Base-by-base conservation (phyloP, 768 basidiomycete genomes). In the Mycena crocata region DNA sequence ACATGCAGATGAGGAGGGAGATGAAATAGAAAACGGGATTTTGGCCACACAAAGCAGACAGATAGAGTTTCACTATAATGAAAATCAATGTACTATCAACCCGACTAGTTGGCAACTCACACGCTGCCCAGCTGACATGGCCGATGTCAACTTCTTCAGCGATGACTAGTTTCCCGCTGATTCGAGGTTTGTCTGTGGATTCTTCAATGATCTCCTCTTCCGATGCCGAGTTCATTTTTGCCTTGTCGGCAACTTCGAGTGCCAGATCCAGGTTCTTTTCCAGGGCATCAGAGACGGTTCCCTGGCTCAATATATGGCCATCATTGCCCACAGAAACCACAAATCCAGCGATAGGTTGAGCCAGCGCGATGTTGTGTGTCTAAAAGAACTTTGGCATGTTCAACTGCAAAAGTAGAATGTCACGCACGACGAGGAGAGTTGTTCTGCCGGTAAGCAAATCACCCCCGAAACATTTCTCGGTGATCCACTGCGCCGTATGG, bases 391-490 rank as follows among this genome's bases (percentile, higher is more conserved):
- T n/a, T 10, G 24, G 8, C 30, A 14, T 14, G 23, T 15, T 40
- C 24, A 19, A 28, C 12, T 30, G 7, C 21, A 56, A 32, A 3
- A 50, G 32, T 7, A 44, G 39, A 34, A 24, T 5, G 42, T 2
- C 6, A 76, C 84, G 51, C 65, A 87, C 87, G 46, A 97, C 95
- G 31, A 98, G 83, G 45, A 98, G 83, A 50, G 95, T 81, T 1
- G 96, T 98, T 56, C 95, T 85, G n/a, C 88, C 90, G n/a, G 80
- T 78, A 74, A 95, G 83, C 40, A 98, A 81, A 49, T 92, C 89
- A 12, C 96, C 95, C 68, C 86, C 84, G 23, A 98, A 81, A 72
- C 94, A 96, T 62, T 93, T 83, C 23, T 88, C 82, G 71, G 90
- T 90, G 50, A 98, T 86, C 78, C 93, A 92, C 67, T 90, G 88